These are phyloP conservation scores for Mixia osmundae DNA, from an alignment of 1,284 basidiomycete genomes.

Conservation along the genomic window DNA sequence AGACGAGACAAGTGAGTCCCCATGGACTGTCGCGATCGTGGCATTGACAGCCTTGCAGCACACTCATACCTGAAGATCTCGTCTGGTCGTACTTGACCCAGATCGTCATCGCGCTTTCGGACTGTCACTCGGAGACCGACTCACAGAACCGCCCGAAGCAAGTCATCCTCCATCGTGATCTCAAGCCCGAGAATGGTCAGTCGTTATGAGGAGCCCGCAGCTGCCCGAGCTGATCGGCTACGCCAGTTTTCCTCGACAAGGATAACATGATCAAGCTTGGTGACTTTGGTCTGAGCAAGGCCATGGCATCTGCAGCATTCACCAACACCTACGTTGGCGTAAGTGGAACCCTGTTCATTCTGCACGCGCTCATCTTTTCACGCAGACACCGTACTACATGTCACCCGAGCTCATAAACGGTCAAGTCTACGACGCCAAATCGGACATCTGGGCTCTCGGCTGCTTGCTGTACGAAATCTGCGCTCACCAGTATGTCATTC, in stretches of 20 bases:
- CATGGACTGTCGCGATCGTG: no score
- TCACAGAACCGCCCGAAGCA: constrained; percentile 10
- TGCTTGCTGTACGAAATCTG: constrained; percentile 92
- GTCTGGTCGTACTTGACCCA: constrained; percentile 92
- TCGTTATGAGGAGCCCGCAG: constrained; percentile 39
- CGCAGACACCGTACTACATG: constrained; percentile 92
- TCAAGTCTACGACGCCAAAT: constrained; percentile 86
- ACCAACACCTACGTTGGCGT: constrained; percentile 81
- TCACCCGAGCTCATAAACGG: constrained; percentile 91
- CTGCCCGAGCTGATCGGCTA: background rate
- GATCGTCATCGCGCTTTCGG: constrained; percentile 63
- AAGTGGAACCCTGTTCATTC: background rate
- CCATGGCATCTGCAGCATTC: constrained; percentile 60
- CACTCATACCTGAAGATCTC: constrained; percentile 53
- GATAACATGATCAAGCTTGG: constrained; percentile 66
- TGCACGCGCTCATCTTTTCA: constrained; percentile 2
- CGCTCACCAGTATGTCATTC: constrained; percentile 37
- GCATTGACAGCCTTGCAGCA: background rate
- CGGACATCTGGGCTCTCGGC: constrained; percentile 92
- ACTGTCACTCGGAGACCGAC: constrained; percentile 42
- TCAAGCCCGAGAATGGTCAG: constrained; percentile 97
- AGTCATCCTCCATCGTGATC: constrained; percentile 63
- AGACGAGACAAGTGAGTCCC: constrained; percentile 28
- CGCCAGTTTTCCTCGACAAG: constrained; percentile 71
- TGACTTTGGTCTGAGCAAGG: constrained; percentile 87